A percentile compares a stretch with the other conserved stretches of the same genome.
phyloP scores from a whole-genome alignment of 495 filamentous ascomycete genomes.

The Pyrenopolyporus hunteri region DNA sequence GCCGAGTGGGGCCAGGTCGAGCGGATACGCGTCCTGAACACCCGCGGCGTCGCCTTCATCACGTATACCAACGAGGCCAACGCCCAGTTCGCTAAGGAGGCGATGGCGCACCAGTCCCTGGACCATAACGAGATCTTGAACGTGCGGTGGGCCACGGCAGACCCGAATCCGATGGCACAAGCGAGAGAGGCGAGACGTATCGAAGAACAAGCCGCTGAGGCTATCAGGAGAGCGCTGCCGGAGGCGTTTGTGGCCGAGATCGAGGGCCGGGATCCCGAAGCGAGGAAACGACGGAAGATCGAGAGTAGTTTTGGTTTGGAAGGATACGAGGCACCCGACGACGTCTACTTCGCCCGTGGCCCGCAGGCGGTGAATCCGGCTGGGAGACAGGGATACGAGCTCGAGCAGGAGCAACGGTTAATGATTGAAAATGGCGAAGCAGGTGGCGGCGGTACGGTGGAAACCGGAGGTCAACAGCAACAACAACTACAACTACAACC shows the following conservation, averaged over 20 bases:
- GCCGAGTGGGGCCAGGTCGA: conserved; percentile 94
- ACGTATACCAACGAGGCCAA: conserved; percentile 88
- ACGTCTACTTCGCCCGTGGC: conserved; percentile 85
- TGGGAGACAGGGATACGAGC: conserved; percentile 56
- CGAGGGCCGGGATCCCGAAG: conserved; percentile 87
- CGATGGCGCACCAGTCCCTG: conserved; percentile 83
- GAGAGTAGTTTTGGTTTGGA: conserved; percentile 87
- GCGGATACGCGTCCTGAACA: conserved; percentile 86
- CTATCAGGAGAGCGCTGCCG: conserved; percentile 87
- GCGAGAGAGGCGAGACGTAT: conserved; percentile 87
- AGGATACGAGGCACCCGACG: conserved; percentile 94
- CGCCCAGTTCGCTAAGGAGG: conserved; percentile 88
- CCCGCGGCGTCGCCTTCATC: conserved; percentile 77
- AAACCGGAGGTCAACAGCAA: conserved; percentile 53
- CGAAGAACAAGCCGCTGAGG: conserved; percentile 98
- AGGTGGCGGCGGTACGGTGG: conserved; percentile 27
- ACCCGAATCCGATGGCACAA: conserved; percentile 95
- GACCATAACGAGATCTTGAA: conserved; percentile 94
- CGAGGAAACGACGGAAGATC: conserved; percentile 83
- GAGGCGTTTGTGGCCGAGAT: conserved; percentile 92
- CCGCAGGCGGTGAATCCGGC: conserved; percentile 63
- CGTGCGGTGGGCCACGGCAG: conserved; percentile 94
- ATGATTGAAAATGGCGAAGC: conserved; percentile 54
- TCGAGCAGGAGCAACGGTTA: conserved; percentile 55
- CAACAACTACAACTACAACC: too few relatives aligned